Base-by-base conservation (phyloP, 2,329 filamentous ascomycete species). In the Metarhizium anisopliae region DNA sequence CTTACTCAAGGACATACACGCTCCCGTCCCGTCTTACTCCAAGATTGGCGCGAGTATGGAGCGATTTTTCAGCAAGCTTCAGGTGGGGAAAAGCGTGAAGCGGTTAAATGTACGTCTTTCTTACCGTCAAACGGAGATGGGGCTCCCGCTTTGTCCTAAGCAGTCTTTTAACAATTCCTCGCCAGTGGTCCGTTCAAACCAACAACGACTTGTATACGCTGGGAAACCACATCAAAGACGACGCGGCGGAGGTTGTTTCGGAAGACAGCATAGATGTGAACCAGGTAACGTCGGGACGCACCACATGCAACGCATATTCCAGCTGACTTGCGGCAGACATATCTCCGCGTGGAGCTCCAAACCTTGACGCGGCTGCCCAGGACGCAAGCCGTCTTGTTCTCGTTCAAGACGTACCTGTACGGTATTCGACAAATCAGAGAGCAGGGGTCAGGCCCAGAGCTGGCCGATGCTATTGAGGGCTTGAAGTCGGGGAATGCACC, bases 31-130 rank as follows among this genome's bases (percentile, higher is more conserved):
- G 0, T 69, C 70, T 1, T 82, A 81, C 55, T 74, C 79, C 16
- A 81, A 77, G 67, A 81, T 83, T 32, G 78, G 74, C 0, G 62
- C 68, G 0, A 81, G 78, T 57, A 81, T 83, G 78, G 79, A 83
- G 64, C 70, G 72, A 6, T 81, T 77, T 63, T 82, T 83, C 58
- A 61, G 63, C 2, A 73, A 71, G 51, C 53, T 82, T 0, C 69
- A 76, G 54, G 74, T 74, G 0, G 79, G 78, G 0, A 79, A 72
- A 63, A 70, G 67, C 50, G 75, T 75, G 2, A 79, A 77, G 63
- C 66, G 80, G n/a, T 65, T 74, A 4, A 82, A 82, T 38, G 79
- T 79, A 51, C 59, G 63, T 60, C 13, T 45, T 16, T 35, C 16
- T 14, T 42, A 36, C 35, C 7, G 13, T 13, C 11, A 16, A 40